Base-by-base conservation (phyloP, 345 rosid species). In the Litchi chinensis region DNA sequence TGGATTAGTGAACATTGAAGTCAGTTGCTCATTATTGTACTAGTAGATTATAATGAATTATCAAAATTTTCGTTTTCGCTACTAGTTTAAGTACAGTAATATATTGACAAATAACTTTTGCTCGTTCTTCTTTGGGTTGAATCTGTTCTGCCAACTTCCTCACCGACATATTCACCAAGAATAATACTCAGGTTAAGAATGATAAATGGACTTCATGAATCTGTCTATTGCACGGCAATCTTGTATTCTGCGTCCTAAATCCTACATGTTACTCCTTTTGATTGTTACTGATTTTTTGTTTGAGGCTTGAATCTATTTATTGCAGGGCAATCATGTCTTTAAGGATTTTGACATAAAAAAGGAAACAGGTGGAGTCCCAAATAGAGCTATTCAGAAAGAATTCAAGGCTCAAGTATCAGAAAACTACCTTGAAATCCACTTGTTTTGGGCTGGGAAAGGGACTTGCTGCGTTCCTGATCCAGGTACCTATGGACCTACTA, bases 371-470 rank as follows among this genome's bases (percentile, higher is more conserved):
- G 87, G 88, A 8, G 24, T 56, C 26, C 80, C 80, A 60, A 60
- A 62, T 44, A 80, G 37, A 69, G 89, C 78, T 41, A 71, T 86
- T 71, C 28, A 40, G 57, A 82, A 46, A 75, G 57, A 71, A 21
- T 79, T 76, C 63, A 82, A 6, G 24, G 80, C 82, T 74, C 70
- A 7, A 67, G 85, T 82, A 79, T 76, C 83, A 4, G 82, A 83
- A 57, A 86, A 86, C 76, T 77, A 71, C 70, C 75, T 86, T 22
- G 89, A 83, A 71, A 77, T 86, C 46, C 89, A 86, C 79, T 32
- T 86, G 46, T 83, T 86, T 80, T 86, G 88, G 88, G 86, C 85
- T 67, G 86, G 86, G 21, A 86, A 86, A 59, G 88, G 88, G 68
- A 86, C 86, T 16, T 79, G 85, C 40, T 81, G 83, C 57, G 24